Base-by-base conservation (phyloP, 2,329 filamentous ascomycete genomes). In the Aspergillus sp. region DNA sequence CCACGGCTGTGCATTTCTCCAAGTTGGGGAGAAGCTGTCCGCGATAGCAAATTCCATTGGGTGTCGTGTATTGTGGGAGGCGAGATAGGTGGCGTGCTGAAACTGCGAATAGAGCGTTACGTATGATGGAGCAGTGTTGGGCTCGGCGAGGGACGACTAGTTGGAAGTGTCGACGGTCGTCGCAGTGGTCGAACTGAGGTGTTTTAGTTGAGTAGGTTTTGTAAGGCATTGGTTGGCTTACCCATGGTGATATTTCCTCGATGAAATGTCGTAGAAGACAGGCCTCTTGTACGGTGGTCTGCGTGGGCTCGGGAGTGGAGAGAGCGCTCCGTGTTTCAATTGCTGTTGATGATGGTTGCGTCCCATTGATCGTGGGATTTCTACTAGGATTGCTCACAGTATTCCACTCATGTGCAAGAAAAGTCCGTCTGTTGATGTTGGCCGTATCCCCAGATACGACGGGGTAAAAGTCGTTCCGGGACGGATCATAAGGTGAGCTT, bases 201-300 rank as follows among this genome's bases (percentile, higher is more conserved):
- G 7, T 23, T 17, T 42, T 4, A 54, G 15, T 3, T 10, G 6
- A 8, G 2, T 8, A 19, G 5, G 7, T 23, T 19, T 66, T 3
- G 53, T 5, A n/a, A 8, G 13, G 13, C 7, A 11, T n/a, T 21
- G 36, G 1, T 3, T 21, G 13, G 13, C 64, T 19, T 62, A 70
- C 66, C 67, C 65, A 69, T 11, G 67, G 67, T 8, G 65, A 70
- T 15, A 70, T 42, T n/a, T 70, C 68, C 19, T 70, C 68, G 21
- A 69, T 70, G 7, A 68, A 70, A 36, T 65, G 68, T 3, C 66
- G 61, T 17, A 68, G 44, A 3, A 68, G 51, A 13, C 67, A 68
- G 17, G 67, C 54, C 42, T 69, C 66, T 47, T 67, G 64, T 3
- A 55, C 44, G 7, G 0, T n/a, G 30, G 21, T 53, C 21, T 49